Evolutionary conservation across 305 asterid species (phyloP).

Genomic region (Fraxinus nigra): DNA sequence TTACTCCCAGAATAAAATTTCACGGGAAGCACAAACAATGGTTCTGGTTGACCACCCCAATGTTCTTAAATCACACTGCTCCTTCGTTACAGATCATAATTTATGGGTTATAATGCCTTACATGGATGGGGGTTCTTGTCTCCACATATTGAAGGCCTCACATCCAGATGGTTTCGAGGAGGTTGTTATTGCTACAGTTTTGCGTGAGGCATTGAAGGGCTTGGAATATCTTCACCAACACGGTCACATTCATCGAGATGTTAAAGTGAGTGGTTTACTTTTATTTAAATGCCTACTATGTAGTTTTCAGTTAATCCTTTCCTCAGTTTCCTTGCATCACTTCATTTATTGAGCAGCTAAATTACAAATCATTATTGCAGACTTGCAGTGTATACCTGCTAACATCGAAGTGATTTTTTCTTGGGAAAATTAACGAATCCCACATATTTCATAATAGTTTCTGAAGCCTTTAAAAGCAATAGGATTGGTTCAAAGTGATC

Average conservation of each 20-base stretch:
- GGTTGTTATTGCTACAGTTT: conserved; percentile 79
- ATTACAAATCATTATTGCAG: background rate
- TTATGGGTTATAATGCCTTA: conserved; percentile 98
- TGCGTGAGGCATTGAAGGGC: conserved; percentile 86
- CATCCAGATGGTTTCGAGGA: conserved; percentile 96
- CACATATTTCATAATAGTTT: background rate
- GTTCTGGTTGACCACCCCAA: conserved; percentile 89
- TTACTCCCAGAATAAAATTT: conserved; percentile 65
- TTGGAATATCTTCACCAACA: conserved; percentile 95
- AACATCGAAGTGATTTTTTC: background rate
- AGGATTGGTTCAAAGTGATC: background rate
- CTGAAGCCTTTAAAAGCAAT: background rate
- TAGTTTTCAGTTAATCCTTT: background rate
- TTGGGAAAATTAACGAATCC: background rate
- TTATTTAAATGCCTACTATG: background rate
- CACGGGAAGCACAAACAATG: conserved; percentile 95
- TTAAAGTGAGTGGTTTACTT: conserved; percentile 59
- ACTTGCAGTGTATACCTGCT: background rate
- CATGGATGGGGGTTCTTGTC: conserved; percentile 97
- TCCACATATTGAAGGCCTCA: conserved; percentile 82
- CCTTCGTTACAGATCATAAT: conserved; percentile 79
- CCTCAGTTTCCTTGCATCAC: conserved; percentile 12
- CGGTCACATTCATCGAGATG: conserved; percentile 96
- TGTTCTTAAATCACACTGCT: conserved; percentile 89
- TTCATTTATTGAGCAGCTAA: conserved; percentile 6